A percentile compares a stretch with the other conserved stretches of the same genome.
Conservation (phyloP, 2,329 filamentous ascomycete species). For the Clonostachys chloroleuca region DNA sequence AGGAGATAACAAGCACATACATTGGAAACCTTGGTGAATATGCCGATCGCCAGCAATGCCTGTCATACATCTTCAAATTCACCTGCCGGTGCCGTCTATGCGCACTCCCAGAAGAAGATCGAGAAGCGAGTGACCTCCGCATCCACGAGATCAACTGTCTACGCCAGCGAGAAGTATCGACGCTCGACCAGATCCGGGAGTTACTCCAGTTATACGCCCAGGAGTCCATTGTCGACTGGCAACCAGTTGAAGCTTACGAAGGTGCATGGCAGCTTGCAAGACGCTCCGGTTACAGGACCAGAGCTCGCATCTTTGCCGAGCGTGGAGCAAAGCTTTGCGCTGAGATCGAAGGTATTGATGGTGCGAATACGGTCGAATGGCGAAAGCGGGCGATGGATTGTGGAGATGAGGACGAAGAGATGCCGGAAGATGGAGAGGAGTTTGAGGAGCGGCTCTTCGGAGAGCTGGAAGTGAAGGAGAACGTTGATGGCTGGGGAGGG, state of each 20-base stretch:
- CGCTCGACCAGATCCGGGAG: neutral
- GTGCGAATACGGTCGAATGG: neutral
- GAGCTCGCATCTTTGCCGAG: neutral
- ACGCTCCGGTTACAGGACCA: neutral
- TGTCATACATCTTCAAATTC: neutral
- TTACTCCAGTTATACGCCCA: neutral
- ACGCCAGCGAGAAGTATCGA: neutral
- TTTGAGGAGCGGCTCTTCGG: constrained; percentile 1
- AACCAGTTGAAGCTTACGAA: neutral
- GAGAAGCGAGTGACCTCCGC: neutral
- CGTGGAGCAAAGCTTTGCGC: neutral
- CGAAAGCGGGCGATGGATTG: neutral
- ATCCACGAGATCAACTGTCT: neutral
- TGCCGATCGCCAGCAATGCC: neutral
- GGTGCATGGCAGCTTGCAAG: neutral
- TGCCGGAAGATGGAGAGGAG: neutral
- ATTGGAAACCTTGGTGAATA: neutral
- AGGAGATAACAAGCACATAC: constrained; percentile 2
- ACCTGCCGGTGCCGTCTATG: neutral
- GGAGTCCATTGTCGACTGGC: neutral
- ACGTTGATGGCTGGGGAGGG: neutral
- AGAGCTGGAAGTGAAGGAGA: neutral
- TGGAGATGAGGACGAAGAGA: neutral
- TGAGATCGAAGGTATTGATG: neutral
- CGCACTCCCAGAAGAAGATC: neutral